Percentiles rank a stretch among this genome's conserved stretches.
Evolutionary conservation across 768 basidiomycete species (phyloP).

Genomic region (Trametes gibbosa): DNA sequence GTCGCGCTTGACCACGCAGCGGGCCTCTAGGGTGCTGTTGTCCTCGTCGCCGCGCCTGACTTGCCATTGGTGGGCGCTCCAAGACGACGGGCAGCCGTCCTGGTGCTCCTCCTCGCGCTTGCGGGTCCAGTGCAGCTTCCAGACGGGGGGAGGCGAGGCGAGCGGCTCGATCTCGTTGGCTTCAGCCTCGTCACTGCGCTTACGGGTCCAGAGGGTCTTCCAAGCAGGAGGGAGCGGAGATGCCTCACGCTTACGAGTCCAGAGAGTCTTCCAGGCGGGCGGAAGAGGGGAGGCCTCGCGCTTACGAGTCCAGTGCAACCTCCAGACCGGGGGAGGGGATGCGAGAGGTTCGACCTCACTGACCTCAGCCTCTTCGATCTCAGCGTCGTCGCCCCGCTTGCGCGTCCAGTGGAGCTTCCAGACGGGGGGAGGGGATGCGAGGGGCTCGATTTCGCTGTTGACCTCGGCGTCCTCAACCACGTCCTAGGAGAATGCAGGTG

Average conservation of each 20-base stretch:
- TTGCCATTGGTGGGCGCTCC: too few species aligned
- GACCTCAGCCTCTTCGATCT: background rate
- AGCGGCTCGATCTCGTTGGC: too few species aligned
- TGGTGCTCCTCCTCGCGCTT: too few species aligned
- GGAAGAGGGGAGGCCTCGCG: background rate
- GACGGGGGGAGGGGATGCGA: background rate
- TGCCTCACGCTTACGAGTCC: background rate
- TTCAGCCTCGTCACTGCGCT: background rate
- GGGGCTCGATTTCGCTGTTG: too few species aligned
- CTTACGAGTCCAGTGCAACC: background rate
- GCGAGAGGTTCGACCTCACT: too few species aligned
- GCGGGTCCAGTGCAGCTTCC: too few species aligned
- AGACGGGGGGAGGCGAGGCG: too few species aligned
- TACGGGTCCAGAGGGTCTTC: background rate
- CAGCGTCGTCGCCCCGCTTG: background rate
- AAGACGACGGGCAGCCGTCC: too few species aligned
- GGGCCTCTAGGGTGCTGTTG: too few species aligned
- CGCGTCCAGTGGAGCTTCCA: background rate
- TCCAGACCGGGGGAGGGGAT: background rate
- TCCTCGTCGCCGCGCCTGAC: too few species aligned
- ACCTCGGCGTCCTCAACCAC: background rate
- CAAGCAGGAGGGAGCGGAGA: background rate
- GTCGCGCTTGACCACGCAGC: too few species aligned
- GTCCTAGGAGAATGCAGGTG: background rate
- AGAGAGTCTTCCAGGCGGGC: background rate